phyloP scores from a whole-genome alignment of 345 rosid species.

The Salix exigua region DNA sequence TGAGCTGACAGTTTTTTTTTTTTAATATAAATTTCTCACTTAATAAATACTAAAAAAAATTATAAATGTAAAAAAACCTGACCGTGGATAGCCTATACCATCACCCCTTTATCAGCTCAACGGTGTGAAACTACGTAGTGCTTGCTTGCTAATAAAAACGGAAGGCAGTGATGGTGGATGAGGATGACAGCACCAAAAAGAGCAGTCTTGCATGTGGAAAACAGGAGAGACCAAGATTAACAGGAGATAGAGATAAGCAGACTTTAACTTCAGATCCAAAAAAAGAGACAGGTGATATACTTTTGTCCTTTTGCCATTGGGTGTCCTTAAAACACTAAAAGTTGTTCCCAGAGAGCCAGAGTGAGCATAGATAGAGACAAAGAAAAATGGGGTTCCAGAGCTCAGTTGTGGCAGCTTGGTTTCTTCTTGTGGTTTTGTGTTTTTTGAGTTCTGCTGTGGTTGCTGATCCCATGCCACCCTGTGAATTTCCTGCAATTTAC shows the following conservation, averaged over 20 bases:
- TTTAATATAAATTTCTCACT: no score
- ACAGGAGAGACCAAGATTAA: no score
- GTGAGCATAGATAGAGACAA: not conserved
- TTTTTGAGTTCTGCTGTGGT: conserved; percentile 18
- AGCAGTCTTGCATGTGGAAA: no score
- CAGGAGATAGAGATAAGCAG: no score
- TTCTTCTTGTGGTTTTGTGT: conserved; percentile 26
- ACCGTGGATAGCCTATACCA: no score
- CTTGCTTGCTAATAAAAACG: no score
- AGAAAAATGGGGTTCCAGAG: conserved; percentile 24
- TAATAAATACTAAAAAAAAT: no score
- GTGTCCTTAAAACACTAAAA: not conserved
- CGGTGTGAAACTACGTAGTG: no score
- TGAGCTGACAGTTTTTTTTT: no score
- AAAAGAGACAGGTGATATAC: not conserved
- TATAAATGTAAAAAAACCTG: no score
- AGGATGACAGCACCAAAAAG: not conserved
- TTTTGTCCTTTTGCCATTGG: conserved; percentile 1
- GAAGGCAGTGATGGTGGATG: not conserved
- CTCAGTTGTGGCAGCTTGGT: conserved; percentile 21
- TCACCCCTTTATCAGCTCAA: no score
- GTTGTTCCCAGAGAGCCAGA: not conserved
- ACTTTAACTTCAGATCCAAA: no score
- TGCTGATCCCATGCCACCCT: conserved; percentile 28
- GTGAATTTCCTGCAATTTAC: conserved; percentile 69